A percentile compares a stretch with the other conserved stretches of the same genome.
Conservation (phyloP, 192 early-diverging fungal species). For the Thamnidium elegans region DNA sequence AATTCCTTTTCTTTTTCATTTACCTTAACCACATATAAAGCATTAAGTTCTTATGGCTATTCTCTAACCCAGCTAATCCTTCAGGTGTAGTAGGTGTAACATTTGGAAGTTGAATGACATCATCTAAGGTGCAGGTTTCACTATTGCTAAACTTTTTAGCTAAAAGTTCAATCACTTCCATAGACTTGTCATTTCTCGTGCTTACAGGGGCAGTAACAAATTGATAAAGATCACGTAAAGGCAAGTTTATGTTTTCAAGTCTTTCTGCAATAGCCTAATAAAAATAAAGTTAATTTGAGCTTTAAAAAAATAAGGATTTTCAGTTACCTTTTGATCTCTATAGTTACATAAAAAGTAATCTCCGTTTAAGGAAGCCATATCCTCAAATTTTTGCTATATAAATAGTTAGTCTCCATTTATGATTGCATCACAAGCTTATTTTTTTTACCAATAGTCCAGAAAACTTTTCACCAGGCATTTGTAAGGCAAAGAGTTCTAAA, state of each 20-base stretch:
- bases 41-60: conserved; percentile 72
- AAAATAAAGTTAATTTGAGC: background rate
- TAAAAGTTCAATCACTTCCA: conserved; percentile 17
- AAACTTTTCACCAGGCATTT: conserved; percentile 63
- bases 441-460: conserved; percentile 56
- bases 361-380: conserved; percentile 60
- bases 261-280: conserved; percentile 50
- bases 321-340: conserved; percentile 49
- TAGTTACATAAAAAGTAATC: conserved; percentile 81
- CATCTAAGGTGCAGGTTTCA: conserved; percentile 44
- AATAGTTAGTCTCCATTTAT: background rate
- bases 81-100: conserved; percentile 27
- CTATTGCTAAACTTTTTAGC: conserved; percentile 32
- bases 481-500: conserved; percentile 72
- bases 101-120: conserved; percentile 50
- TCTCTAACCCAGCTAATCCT: conserved; percentile 57
- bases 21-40: conserved; percentile 88
- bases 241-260: conserved; percentile 59
- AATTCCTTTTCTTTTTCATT: background rate
- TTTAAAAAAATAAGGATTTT: background rate
- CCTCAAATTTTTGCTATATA: conserved; percentile 62
- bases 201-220: conserved; percentile 67
- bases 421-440: background rate
- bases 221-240: conserved; percentile 66
- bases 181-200: conserved; percentile 28